Evolutionary conservation across 1,284 basidiomycete genomes (phyloP), one percentile per base, ranked within the genome.

Genomic region (Coniferiporia weirii): DNA sequence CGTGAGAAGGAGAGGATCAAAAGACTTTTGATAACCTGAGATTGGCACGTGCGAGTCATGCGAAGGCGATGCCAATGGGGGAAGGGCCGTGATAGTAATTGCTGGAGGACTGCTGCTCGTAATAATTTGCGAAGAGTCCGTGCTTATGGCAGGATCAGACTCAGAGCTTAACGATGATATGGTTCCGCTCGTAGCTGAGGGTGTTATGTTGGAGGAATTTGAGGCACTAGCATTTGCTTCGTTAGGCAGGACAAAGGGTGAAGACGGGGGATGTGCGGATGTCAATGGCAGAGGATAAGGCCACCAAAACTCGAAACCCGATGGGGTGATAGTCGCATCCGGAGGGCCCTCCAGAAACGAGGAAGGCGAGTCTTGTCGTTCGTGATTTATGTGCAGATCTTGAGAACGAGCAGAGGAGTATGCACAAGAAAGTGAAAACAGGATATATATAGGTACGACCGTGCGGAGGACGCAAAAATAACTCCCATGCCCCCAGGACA

Each of bases 1-100:
- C 1, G 72, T 62, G 34, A 80, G 72, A 46, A 73, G 76, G 13
- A 72, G 66, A 13, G 72, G 52, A 57, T 76, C 71, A 60, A 77
- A 70, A 1, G 61, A 45, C 22, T 52, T 17, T 20, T 52, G 27
- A n/a, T 52, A 17, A 45, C 57, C 56, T 64, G 47, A 52, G 62
- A 50, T 45, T 60, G 44, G 66, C 38, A 7, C 38, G 66, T 34
- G 67, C 52, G 51, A 64, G 65, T 47, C 66, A 66, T 32, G 68
- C 61, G 17, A 60, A 57, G 47, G 66, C 48, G 66, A 63, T 20
- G 65, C 69, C 0, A 68, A 63, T 0, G 78, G 74, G n/a, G 78
- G 72, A n/a, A 76, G 65, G 12, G 76, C 75, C 10, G 76, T 73
- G 59, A 76, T 73, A 32, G 66, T 62, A 17, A 68, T 66, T 12